Base-by-base conservation (phyloP, 2,329 filamentous ascomycete genomes). In the Hymenotorrendiella dingleyae region DNA sequence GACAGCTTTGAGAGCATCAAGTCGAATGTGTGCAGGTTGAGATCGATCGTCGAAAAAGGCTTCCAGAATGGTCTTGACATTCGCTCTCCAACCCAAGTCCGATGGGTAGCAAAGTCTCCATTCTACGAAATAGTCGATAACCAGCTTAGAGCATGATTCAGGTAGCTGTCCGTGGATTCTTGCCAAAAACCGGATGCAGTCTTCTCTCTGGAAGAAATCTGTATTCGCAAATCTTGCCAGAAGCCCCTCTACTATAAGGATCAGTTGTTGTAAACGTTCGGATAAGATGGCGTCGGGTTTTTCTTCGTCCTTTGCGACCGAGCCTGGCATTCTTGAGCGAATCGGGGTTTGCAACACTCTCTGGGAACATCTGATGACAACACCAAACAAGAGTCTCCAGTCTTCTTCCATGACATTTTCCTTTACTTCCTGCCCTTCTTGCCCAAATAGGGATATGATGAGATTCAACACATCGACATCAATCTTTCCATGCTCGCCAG, bases 101-200 rank as follows among this genome's bases (percentile, higher is more conserved):
- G 84, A 85, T 2, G 84, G 84, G 33, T 82, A 83, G 54, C 85
- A 84, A 54, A 78, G 81, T 34, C 82, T 72, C 50, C 84, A 82
- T 40, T 85, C 77, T 42, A 74, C 73, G 50, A 82, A 84, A 57
- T 86, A 79, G 33, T 78, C 73, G 32, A 88, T 71, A 19, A 87
- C 73, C 9, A 82, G 67, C 35, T 73, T 73, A 2, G 76, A 80
- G 7, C 78, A 76, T 4, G 75, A 73, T 56, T 88, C 80, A 5
- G 80, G 79, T 7, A 88, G 69, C 26, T 78, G 71, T 12, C 68
- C 65, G 42, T 82, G 75, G 12, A 86, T 72, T 19, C 72, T 68
- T 22, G 77, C 70, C 48, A 89, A 80, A 54, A 88, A 83, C 16
- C 72, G 66, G 61, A 88, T 75, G 39, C 85, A 78, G 14, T 76